Evolutionary conservation across 1,284 basidiomycete species (phyloP), one percentile per base, ranked within the genome.

Genomic region (Apiotrichum gracile): DNA sequence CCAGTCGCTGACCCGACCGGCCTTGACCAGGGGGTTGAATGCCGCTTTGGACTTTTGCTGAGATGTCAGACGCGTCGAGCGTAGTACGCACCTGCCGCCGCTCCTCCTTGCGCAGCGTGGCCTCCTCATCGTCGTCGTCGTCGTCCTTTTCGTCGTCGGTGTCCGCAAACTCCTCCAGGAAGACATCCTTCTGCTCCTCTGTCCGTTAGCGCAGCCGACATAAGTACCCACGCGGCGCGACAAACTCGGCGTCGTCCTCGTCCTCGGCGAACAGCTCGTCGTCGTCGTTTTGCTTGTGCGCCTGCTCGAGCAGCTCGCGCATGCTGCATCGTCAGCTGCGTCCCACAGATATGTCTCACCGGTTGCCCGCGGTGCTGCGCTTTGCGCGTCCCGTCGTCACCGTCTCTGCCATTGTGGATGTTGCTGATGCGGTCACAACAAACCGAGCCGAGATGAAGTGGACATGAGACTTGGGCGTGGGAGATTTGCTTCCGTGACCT

Each of bases 251-350:
- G 46, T 74, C 72, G 37, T 67, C 67, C 21, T 61, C 68, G 19
- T 68, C 70, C 50, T 72, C 70, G n/a, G 58, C 61, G 46, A 71
- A 70, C 25, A 71, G 26, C 44, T 65, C 67, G 47, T 72, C 72
- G 22, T 61, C 51, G 31, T 70, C 61, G 47, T 70, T 66, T 50
- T 73, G 64, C 54, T 72, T 63, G 54, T 70, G 70, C 10, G 72
- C 72, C 58, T 69, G 64, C 49, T 74, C 72, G 16, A 74, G 66
- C 53, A 74, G 63, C 63, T 69, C 72, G 42, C 67, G 66, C 72
- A 74, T 74, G 56, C 71, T 73, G 47, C 5, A 2, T n/a, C n/a
- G 39, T 58, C 40, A 61, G 53, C 39, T n/a, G 1, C 6, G 31
- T 48, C 35, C 42, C 31, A 19, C 34, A 4, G 1, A 19, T 10